Base-by-base conservation (phyloP, 2,329 filamentous ascomycete genomes). In the Sclerotinia glacialis region DNA sequence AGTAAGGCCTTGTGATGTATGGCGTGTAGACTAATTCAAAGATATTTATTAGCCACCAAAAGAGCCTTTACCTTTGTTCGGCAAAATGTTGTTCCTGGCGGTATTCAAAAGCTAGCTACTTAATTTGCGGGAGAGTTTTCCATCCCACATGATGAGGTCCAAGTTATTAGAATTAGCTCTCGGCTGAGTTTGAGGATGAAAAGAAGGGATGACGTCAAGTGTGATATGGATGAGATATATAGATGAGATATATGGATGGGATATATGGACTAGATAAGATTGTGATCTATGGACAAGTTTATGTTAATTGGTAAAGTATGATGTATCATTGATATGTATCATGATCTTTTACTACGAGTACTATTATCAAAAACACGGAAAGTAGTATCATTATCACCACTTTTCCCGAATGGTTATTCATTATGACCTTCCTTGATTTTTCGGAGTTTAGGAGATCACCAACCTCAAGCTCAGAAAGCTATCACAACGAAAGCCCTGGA, bases 311-410 rank as follows among this genome's bases (percentile, higher is more conserved):
- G 28, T 28, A 28, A 5, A 28, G 28, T 28, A 28, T 5, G 49
- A 52, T 31, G 49, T 21, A 23, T 52, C 16, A 9, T 18, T 40
- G 37, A 21, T 18, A 21, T 46, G 9, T 8, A 8, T n/a, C 44
- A n/a, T 46, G 18, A 1, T 6, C 44, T 28, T 28, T 28, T n/a
- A n/a, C n/a, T n/a, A n/a, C n/a, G n/a, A n/a, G n/a, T 28, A 28
- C 5, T 28, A 28, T 28, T 28, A 28, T 28, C 28, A 3, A 5
- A 28, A 28, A 28, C 28, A 28, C 28, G 3, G 28, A 28, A 28
- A 28, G n/a, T 46, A 46, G 21, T n/a, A n/a, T n/a, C n/a, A n/a
- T n/a, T 53, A 53, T 53, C 28, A 53, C 50, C 50, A 28, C 50
- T 34, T 18, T 53, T 23, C 12, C 37, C 49, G 3, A n/a, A 28